Evolutionary conservation across 2,329 filamentous ascomycete species (phyloP).

Genomic region (Dendrostoma leiphaemia): DNA sequence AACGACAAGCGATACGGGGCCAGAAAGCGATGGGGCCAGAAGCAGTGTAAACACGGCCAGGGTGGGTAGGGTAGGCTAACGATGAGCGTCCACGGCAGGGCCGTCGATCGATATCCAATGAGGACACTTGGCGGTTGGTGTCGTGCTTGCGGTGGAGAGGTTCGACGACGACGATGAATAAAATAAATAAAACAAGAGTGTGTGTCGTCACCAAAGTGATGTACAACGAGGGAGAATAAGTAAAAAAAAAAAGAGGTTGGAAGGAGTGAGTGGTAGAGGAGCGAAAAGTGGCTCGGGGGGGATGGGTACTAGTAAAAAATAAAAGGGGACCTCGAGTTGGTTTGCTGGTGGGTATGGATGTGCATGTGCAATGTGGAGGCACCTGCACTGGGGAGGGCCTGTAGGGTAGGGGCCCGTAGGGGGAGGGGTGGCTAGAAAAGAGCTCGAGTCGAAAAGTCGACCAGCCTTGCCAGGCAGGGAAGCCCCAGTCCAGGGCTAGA

Average conservation of each 20-base stretch:
- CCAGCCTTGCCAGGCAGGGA: no score
- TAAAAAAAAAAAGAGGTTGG: neutral
- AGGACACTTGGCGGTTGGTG: neutral
- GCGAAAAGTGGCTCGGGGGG: neutral
- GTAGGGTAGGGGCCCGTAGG: no score
- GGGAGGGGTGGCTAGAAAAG: no score
- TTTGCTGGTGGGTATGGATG: no score
- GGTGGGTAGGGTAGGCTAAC: constrained; percentile 1
- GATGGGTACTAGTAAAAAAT: neutral
- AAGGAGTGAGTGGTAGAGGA: neutral
- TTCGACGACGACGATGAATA: neutral
- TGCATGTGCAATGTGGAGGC: no score
- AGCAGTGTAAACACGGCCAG: neutral
- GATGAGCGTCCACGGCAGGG: neutral
- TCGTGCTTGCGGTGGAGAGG: neutral
- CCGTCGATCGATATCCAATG: neutral
- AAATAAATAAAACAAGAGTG: neutral
- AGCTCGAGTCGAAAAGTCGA: no score
- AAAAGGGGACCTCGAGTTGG: no score
- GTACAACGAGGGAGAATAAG: neutral
- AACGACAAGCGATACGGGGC: neutral
- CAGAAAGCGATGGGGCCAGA: neutral
- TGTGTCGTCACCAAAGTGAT: neutral
- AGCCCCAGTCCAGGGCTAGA: no score
- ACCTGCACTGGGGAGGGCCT: neutral